Percentiles rank a stretch among this genome's conserved stretches.
These are phyloP conservation scores for Acer saccharum DNA, from an alignment of 345 rosid species.

Conservation along the genomic window DNA sequence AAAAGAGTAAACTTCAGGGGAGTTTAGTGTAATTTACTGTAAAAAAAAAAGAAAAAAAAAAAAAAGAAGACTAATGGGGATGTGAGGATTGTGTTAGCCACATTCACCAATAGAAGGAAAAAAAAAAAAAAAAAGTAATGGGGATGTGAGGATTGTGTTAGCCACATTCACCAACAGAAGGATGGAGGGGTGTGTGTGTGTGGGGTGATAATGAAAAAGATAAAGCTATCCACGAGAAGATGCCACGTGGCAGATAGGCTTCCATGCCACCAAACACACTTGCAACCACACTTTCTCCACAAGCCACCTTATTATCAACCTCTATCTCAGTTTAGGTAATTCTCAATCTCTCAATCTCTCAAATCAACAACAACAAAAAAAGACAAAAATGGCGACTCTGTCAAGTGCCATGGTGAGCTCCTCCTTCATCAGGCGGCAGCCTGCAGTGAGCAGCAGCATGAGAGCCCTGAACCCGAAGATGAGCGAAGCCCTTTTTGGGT, in stretches of 20 bases:
- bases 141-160: slow-evolving; percentile 27
- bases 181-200: background rate
- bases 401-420: slow-evolving; percentile 66
- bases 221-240: slow-evolving; percentile 42
- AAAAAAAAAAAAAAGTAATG: background rate
- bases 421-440: slow-evolving; percentile 52
- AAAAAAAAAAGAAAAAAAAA: background rate
- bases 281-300: slow-evolving; percentile 31
- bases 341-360: background rate
- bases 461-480: slow-evolving; percentile 42
- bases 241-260: slow-evolving; percentile 74
- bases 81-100: slow-evolving; percentile 34
- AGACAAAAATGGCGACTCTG: slow-evolving; percentile 48
- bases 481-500: slow-evolving; percentile 60
- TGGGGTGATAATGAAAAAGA: slow-evolving; percentile 39
- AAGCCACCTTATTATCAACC: slow-evolving; percentile 25
- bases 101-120: slow-evolving; percentile 17
- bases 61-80: too few species aligned
- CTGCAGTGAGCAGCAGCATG: slow-evolving; percentile 36
- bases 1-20: too few species aligned
- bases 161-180: slow-evolving; percentile 27
- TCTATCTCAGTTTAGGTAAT: background rate
- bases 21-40: too few species aligned
- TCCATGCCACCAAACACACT: slow-evolving; percentile 11
- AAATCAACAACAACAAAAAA: background rate